A percentile compares a stretch with the other conserved stretches of the same genome.
These are phyloP conservation scores for Xylariaceae sp. DNA, from an alignment of 2,329 filamentous ascomycete species.

Conservation along the genomic window DNA sequence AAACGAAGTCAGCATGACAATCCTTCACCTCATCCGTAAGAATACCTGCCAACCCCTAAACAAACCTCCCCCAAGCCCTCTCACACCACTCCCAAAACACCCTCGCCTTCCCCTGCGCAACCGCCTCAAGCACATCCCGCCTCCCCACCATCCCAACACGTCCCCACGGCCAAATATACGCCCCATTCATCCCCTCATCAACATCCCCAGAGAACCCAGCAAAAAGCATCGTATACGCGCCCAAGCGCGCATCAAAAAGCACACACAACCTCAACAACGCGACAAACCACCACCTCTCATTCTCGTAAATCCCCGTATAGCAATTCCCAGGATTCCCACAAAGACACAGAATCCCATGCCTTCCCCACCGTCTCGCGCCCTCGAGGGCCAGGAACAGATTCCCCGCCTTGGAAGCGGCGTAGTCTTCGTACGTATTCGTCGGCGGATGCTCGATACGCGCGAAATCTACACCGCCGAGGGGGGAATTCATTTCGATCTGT, in stretches of 20 bases:
- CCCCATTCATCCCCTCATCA: constrained; percentile 3
- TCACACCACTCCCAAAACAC: constrained; percentile 15
- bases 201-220: constrained; percentile 4
- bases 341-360: constrained; percentile 4
- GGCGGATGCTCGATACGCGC: not conserved
- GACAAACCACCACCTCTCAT: constrained; percentile 6
- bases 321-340: constrained; percentile 10
- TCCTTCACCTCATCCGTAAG: too few species aligned
- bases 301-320: constrained; percentile 4
- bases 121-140: constrained; percentile 7
- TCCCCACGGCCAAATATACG: constrained; percentile 14
- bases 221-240: constrained; percentile 1
- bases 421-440: not conserved
- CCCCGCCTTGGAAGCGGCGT: not conserved
- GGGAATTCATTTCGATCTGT: constrained; percentile 4
- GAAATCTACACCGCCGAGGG: not conserved
- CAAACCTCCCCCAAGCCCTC: not conserved
- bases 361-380: constrained; percentile 6
- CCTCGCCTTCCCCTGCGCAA: constrained; percentile 6
- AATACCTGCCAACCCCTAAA: too few species aligned
- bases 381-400: constrained; percentile 11
- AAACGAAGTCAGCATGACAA: too few species aligned
- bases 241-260: not conserved
- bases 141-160: not conserved
- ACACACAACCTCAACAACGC: not conserved